Base-by-base conservation (phyloP, 768 basidiomycete genomes). In the Pilatotrama ljubarskyi region DNA sequence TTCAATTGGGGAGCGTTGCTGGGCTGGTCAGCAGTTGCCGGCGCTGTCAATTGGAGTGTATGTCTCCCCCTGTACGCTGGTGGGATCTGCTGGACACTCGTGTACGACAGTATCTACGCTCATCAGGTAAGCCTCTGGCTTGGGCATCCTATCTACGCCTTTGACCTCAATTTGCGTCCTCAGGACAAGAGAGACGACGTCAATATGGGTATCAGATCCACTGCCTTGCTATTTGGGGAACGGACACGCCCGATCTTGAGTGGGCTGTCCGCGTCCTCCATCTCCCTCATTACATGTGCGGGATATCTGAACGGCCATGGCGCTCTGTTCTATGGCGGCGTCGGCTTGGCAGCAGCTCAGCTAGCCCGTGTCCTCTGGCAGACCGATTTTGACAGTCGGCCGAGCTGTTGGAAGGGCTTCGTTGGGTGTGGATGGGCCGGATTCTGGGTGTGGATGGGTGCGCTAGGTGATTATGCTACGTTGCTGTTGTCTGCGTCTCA, bases 1-100 rank as follows among this genome's bases (percentile, higher is more conserved):
- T 99, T 95, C 74, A 98, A 98, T 74, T 99, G 96, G 96, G 97
- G 97, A 17, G 87, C 93, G 1, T 74, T 99, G 1, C 84, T 98
- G 17, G 97, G 97, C 22, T 98, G 95, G 91, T 95, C 97, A 3
- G 95, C 97, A 2, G 86, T 98, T 4, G 84, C 89, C 1, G 93
- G 92, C 1, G 67, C 80, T 1, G 86, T 88, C 2, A 79, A 96
- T 69, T 96, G 93, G 95, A 71, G 71, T 11, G 83, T 95, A 41
- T 92, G 90, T 42, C 74, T 91, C 9, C 93, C 97, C 2, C 81
- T 99, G 13, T 98, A 98, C 69, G 87, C 88, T 1, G 93, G 95
- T 8, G 91, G 93, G 22, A 76, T 95, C 25, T 85, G 86, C 67
- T 98, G 95, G 95, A 95, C 95, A 49, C 82, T 99, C 43, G 91